phyloP scores from a whole-genome alignment of 2,329 filamentous ascomycete genomes.

The Dactylellina drechsleri region DNA sequence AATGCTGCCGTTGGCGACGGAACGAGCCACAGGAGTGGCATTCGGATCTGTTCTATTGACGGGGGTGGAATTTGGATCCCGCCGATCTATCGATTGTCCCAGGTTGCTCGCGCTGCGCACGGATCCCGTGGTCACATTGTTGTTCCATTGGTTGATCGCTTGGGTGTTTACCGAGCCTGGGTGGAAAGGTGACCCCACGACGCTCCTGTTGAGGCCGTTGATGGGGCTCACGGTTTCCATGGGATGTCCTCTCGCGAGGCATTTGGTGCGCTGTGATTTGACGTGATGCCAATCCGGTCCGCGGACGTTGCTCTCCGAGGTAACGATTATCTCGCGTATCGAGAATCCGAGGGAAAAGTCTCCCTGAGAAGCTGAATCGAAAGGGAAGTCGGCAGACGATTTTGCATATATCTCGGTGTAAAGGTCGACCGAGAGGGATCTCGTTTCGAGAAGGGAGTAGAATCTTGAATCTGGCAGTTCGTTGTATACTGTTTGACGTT shows the following conservation, averaged over 20 bases:
- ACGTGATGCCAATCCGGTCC: slow-evolving; percentile 52
- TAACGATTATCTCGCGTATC: slow-evolving; percentile 53
- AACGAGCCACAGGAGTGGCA: slow-evolving; percentile 40
- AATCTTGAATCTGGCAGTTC: slow-evolving; percentile 52
- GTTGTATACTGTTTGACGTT: slow-evolving; percentile 45
- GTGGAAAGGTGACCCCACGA: slow-evolving; percentile 44
- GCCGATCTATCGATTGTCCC: slow-evolving; percentile 40
- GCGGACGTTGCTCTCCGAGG: slow-evolving; percentile 47
- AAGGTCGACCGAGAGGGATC: slow-evolving; percentile 49
- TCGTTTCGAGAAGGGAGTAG: slow-evolving; percentile 50
- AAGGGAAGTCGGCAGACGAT: slow-evolving; percentile 34
- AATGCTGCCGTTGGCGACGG: slow-evolving; percentile 44
- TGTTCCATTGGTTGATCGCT: slow-evolving; percentile 52
- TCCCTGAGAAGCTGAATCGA: slow-evolving; percentile 42
- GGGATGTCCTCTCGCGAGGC: slow-evolving; percentile 48
- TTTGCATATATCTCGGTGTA: slow-evolving; percentile 54
- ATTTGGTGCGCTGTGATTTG: slow-evolving; percentile 50
- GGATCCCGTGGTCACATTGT: slow-evolving; percentile 40
- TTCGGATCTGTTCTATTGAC: slow-evolving; percentile 47
- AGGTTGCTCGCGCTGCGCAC: slow-evolving; percentile 48
- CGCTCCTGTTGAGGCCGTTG: slow-evolving; percentile 40
- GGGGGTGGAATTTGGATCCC: slow-evolving; percentile 49
- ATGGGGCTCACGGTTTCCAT: slow-evolving; percentile 37
- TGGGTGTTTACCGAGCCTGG: slow-evolving; percentile 43
- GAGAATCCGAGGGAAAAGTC: slow-evolving; percentile 54